phyloP scores from a whole-genome alignment of 2,329 filamentous ascomycete species.

The Colletotrichum karsti region DNA sequence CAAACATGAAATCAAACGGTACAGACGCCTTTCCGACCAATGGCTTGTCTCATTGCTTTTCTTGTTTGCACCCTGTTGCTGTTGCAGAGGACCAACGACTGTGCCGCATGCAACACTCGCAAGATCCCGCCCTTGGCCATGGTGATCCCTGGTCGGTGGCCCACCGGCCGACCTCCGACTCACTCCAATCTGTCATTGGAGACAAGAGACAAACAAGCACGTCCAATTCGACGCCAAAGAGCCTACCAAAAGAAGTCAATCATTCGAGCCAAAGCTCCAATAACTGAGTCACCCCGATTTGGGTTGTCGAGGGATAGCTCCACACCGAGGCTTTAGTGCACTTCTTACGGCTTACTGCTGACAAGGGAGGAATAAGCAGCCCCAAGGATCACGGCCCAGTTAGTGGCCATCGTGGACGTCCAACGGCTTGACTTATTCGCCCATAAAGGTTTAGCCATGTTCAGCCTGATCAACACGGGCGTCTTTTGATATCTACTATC shows the following conservation, averaged over 20 bases:
- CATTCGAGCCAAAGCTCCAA: not conserved
- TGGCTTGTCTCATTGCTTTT: not conserved
- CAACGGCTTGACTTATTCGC: not conserved
- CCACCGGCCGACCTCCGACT: slow-evolving; percentile 1
- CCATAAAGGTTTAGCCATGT: not conserved
- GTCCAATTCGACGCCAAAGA: not conserved
- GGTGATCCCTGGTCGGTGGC: slow-evolving; percentile 4
- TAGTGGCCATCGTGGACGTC: not conserved
- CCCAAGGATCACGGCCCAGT: not conserved
- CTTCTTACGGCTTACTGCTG: slow-evolving; percentile 6
- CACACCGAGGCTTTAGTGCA: not conserved
- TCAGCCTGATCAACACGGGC: not conserved
- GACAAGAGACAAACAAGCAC: not conserved
- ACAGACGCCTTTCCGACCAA: not conserved
- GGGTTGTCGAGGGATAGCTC: not conserved
- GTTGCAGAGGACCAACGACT: not conserved
- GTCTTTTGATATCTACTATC: not conserved
- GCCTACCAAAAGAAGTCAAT: not conserved
- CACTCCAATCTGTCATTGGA: not conserved
- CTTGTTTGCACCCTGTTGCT: not conserved
- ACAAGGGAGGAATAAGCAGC: not conserved
- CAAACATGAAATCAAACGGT: not conserved
- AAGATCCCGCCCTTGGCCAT: slow-evolving; percentile 6
- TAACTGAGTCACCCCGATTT: not conserved
- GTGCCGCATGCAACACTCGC: slow-evolving; percentile 11